Evolutionary conservation across 345 rosid genomes (phyloP).

Genomic region (Populus deltoides): DNA sequence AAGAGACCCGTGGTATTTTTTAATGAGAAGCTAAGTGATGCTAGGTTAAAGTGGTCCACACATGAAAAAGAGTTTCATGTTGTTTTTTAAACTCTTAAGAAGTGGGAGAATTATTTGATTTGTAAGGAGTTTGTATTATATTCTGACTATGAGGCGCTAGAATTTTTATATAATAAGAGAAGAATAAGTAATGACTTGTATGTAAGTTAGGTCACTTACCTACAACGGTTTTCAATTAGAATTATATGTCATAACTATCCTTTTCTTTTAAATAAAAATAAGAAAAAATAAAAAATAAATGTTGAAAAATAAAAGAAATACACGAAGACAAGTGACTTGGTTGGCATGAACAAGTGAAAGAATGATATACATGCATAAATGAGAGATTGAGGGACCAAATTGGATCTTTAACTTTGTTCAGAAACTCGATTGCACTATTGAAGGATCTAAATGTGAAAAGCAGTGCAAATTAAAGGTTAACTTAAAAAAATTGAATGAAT

Average conservation of each 20-base stretch:
- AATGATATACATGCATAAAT: too few relatives aligned
- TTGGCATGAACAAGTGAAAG: too few relatives aligned
- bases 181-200: background rate
- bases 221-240: background rate
- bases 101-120: background rate
- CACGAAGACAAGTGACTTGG: too few relatives aligned
- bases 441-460: too few relatives aligned
- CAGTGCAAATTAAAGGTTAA: too few relatives aligned
- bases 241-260: background rate
- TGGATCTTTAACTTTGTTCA: too few relatives aligned
- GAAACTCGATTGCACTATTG: too few relatives aligned
- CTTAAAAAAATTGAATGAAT: too few relatives aligned
- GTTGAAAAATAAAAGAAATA: too few relatives aligned
- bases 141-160: background rate
- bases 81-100: background rate
- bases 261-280: too few relatives aligned
- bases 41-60: background rate
- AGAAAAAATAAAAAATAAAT: too few relatives aligned
- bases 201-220: background rate
- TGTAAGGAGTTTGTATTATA: background rate
- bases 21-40: background rate
- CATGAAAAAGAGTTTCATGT: background rate
- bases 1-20: background rate
- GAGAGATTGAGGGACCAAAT: too few relatives aligned
- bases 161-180: background rate